Base-by-base conservation (phyloP, 148 eudicot species). In the Diospyros kaki region DNA sequence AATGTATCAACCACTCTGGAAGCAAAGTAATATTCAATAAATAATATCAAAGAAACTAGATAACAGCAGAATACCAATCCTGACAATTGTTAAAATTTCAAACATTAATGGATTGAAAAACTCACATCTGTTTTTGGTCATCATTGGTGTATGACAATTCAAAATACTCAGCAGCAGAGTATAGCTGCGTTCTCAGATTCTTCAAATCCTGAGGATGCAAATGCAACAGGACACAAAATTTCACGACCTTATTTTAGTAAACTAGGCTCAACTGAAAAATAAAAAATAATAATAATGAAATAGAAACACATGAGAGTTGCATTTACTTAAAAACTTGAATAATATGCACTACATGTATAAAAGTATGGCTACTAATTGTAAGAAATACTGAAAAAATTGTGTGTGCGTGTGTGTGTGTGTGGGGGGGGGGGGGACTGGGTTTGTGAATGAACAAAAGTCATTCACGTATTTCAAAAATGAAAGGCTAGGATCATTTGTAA, bases 81-180 rank as follows among this genome's bases (percentile, higher is more conserved):
- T 55, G 53, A 58, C 10, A 75, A 58, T 14, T 9, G 69, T 65
- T 42, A 60, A 10, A 44, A 45, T 38, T 17, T 4, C 10, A 17
- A 71, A 60, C 18, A 54, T 61, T 18, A 38, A 76, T 55, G 42
- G 63, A 28, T 28, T 28, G 28, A 28, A 28, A 28, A 72, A 83
- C 97, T 92, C 74, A 95, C 98, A 84, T 79, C 58, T 92, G 88
- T 77, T 92, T 90, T 83, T 93, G 89, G 76, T 90, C 93, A 72
- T 95, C 96, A 42, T 88, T 89, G 54, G 83, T 80, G 84, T 89
- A 92, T 40, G 97, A 89, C 62, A 82, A 46, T 78, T 95, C 98
- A 77, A 95, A 95, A 76, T 90, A 95, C 80, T 95, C 98, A 15
- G 98, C 98, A 66, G 98, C 98, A 17, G 97, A 82, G 81, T 94